phyloP scores from a whole-genome alignment of 73 alveolate species.

The Diophrys appendiculata region DNA sequence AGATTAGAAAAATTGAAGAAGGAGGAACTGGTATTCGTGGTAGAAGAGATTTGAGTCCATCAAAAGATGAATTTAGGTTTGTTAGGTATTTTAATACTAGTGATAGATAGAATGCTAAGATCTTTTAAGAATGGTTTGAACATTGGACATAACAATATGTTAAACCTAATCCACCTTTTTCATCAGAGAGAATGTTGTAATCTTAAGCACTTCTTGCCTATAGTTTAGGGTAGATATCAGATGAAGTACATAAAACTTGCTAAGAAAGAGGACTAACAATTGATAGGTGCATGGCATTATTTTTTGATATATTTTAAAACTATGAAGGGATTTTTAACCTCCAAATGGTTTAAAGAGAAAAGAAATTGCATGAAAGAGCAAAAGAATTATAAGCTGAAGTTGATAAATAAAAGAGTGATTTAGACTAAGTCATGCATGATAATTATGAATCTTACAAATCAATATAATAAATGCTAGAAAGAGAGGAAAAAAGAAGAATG shows the following conservation, averaged over 20 bases:
- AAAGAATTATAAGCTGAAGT: not conserved
- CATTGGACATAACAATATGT: not conserved
- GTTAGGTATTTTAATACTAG: not conserved
- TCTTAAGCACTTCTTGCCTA: not conserved
- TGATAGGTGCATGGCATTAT: not conserved
- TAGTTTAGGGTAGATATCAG: too few species aligned
- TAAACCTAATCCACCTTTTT: not conserved
- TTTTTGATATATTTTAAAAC: not conserved
- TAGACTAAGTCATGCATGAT: not conserved
- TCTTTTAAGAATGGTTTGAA: not conserved
- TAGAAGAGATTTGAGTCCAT: too few species aligned
- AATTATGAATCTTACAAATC: too few species aligned
- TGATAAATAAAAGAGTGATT: not conserved
- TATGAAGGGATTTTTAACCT: not conserved
- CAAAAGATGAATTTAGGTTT: not conserved
- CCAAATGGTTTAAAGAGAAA: not conserved
- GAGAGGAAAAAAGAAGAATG: not conserved
- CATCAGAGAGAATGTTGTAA: not conserved
- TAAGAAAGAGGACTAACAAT: not conserved
- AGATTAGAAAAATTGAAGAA: too few species aligned
- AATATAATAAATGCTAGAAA: not conserved
- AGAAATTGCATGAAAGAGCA: not conserved
- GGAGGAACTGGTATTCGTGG: too few species aligned
- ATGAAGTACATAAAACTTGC: not conserved
- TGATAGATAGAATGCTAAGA: not conserved